These are phyloP conservation scores for Handroanthus guayacan DNA, from an alignment of 257 asterid genomes.

Conservation along the genomic window DNA sequence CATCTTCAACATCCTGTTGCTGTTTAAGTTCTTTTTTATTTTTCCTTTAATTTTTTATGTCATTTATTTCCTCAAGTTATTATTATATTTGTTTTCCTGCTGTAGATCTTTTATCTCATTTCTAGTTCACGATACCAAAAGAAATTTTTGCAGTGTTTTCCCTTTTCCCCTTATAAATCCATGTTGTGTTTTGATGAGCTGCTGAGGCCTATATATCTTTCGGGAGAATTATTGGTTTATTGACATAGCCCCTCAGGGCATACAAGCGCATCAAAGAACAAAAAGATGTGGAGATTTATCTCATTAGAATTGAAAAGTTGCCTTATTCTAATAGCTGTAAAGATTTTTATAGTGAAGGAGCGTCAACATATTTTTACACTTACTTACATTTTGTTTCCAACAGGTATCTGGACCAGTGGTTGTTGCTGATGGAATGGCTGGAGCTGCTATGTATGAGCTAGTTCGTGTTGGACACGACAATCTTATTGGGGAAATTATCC, in stretches of 20 bases:
- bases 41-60: too few relatives aligned
- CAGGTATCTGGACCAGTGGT: conserved; percentile 99
- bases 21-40: too few relatives aligned
- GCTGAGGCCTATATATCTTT: not conserved
- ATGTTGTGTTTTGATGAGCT: not conserved
- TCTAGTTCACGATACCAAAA: not conserved
- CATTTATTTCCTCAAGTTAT: too few relatives aligned
- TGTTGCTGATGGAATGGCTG: conserved; percentile 99
- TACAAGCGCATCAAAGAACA: not conserved
- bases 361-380: not conserved
- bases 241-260: not conserved
- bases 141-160: not conserved
- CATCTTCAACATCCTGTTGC: too few relatives aligned
- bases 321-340: not conserved
- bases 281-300: conserved; percentile 3
- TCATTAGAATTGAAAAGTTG: not conserved
- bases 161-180: not conserved
- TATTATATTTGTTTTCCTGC: too few relatives aligned
- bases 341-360: not conserved
- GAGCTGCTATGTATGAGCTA: conserved; percentile 99
- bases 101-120: not conserved
- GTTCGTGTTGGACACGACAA: conserved; percentile 99
- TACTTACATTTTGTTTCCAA: conserved; percentile 13
- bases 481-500: conserved; percentile 96
- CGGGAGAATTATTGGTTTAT: not conserved